Evolutionary conservation across 306 rosid species (phyloP).

Genomic region (Trichosanthes cucumerina): DNA sequence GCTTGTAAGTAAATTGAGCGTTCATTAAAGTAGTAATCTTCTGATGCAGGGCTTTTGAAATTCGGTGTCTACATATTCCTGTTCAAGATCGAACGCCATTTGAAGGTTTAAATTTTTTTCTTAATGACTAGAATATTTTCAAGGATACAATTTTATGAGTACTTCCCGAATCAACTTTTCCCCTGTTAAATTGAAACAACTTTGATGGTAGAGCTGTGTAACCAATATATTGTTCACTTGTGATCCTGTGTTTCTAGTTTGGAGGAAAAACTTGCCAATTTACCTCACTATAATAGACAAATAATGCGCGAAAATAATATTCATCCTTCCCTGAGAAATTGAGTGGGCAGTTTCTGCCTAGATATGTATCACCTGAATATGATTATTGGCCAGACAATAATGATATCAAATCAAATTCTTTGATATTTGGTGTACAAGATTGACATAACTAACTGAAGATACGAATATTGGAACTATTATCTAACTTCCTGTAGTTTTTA

Average conservation of each 20-base stretch:
- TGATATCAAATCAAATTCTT: background rate
- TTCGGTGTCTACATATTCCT: conserved; percentile 87
- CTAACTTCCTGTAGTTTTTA: background rate
- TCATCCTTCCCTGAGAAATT: background rate
- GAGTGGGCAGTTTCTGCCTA: background rate
- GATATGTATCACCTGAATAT: background rate
- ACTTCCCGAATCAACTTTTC: background rate
- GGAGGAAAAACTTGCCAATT: background rate
- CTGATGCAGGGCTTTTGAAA: conserved; percentile 72
- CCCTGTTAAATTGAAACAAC: background rate
- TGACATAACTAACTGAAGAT: background rate
- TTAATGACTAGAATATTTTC: background rate
- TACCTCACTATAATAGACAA: background rate
- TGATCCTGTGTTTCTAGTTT: background rate
- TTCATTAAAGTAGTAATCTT: background rate
- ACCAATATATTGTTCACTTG: background rate
- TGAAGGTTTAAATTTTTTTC: conserved; percentile 53
- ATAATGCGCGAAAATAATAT: background rate
- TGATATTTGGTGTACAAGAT: background rate
- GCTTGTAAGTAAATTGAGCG: background rate
- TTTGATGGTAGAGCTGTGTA: background rate
- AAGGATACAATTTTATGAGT: background rate
- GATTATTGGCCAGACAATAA: background rate
- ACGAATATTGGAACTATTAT: background rate
- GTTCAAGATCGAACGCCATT: conserved; percentile 71